Conservation (phyloP, 169 alveolate species). For the Plasmodium ovale region DNA sequence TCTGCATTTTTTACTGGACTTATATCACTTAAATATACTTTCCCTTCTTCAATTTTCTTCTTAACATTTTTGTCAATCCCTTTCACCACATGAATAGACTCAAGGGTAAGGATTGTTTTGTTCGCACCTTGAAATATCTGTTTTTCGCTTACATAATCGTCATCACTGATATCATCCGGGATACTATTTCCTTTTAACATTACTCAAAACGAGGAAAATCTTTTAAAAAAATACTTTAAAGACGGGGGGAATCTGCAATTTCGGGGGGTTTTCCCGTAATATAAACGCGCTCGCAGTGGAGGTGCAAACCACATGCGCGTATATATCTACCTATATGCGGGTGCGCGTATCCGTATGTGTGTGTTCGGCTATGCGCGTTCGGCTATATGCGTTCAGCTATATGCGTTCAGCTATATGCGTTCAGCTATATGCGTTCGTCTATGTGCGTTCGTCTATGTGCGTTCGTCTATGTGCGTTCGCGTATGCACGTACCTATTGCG, state of each 20-base stretch:
- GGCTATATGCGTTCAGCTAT: not conserved
- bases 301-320: too few species aligned
- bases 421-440: not conserved
- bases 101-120: constrained; percentile 24
- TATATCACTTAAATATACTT: constrained; percentile 51
- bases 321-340: too few species aligned
- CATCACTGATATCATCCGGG: constrained; percentile 65
- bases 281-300: too few species aligned
- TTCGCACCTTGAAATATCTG: constrained; percentile 42
- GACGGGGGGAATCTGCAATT: too few species aligned
- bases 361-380: not conserved
- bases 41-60: constrained; percentile 70
- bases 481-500: too few species aligned
- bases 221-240: too few species aligned
- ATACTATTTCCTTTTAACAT: constrained; percentile 39
- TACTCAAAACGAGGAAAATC: constrained; percentile 14
- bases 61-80: constrained; percentile 56
- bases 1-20: constrained; percentile 75
- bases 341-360: too few species aligned
- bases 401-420: not conserved
- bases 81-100: constrained; percentile 61
- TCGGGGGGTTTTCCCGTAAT: too few species aligned
- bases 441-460: not conserved
- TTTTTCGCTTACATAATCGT: constrained; percentile 62
- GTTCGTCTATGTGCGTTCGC: not conserved